Percentiles rank a stretch among this genome's conserved stretches.
Evolutionary conservation across 2,329 filamentous ascomycete genomes (phyloP).

Genomic region (Boeremia lycopersici): DNA sequence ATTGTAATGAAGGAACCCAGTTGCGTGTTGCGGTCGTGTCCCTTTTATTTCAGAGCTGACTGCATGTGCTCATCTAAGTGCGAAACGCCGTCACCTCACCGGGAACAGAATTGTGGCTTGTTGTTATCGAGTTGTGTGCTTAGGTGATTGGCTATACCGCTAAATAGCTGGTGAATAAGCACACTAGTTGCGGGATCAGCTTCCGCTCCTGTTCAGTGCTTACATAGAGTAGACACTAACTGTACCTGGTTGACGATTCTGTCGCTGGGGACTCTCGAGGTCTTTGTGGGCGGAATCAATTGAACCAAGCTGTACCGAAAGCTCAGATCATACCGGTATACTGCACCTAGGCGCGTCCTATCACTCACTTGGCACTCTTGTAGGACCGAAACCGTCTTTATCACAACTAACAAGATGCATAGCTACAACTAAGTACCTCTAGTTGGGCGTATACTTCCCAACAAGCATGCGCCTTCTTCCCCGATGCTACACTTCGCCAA

Average conservation of each 20-base stretch:
- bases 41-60: background rate
- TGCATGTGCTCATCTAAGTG: background rate
- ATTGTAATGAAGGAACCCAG: background rate
- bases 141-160: background rate
- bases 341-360: too few species aligned
- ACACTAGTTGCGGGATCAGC: slow-evolving; percentile 11
- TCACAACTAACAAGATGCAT: too few species aligned
- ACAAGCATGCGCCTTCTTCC: too few species aligned
- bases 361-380: too few species aligned
- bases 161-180: slow-evolving; percentile 1
- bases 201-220: background rate
- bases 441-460: too few species aligned
- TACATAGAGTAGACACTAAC: background rate
- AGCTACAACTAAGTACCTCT: too few species aligned
- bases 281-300: too few species aligned
- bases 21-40: background rate
- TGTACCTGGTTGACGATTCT: background rate
- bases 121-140: background rate
- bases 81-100: background rate
- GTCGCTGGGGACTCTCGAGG: too few species aligned
- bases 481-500: too few species aligned
- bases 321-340: too few species aligned
- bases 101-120: background rate
- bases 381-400: too few species aligned
- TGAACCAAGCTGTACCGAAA: too few species aligned